Conservation (phyloP, 768 basidiomycete genomes). For the Tricholoma hemisulphureum region DNA sequence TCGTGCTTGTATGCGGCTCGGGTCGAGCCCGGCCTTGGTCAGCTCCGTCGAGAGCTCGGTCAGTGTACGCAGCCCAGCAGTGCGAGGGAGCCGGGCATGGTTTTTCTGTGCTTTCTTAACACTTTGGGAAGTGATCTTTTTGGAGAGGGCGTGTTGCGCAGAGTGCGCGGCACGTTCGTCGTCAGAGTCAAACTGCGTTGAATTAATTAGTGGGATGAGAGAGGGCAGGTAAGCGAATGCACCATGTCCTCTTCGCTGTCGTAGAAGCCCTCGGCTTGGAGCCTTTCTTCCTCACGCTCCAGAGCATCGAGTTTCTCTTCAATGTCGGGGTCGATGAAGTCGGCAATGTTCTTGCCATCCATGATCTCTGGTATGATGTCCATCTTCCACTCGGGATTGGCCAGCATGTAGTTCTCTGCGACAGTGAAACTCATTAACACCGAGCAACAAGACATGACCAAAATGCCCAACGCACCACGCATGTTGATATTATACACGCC, state of each 20-base stretch:
- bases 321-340: slow-evolving; percentile 98
- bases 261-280: slow-evolving; percentile 96
- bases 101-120: slow-evolving; percentile 90
- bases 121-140: slow-evolving; percentile 71
- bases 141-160: slow-evolving; percentile 54
- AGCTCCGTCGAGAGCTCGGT: slow-evolving; percentile 78
- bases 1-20: slow-evolving; percentile 84
- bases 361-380: slow-evolving; percentile 98
- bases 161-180: slow-evolving; percentile 79
- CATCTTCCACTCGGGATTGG: slow-evolving; percentile 91
- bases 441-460: neutral
- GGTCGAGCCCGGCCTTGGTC: slow-evolving; percentile 87
- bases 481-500: slow-evolving; percentile 91
- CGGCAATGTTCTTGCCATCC: slow-evolving; percentile 98
- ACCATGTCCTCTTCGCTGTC: slow-evolving; percentile 87
- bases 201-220: neutral
- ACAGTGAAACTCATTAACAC: slow-evolving; percentile 2
- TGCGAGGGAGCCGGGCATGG: slow-evolving; percentile 73
- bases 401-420: slow-evolving; percentile 86
- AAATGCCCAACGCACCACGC: slow-evolving; percentile 59
- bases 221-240: slow-evolving; percentile 19
- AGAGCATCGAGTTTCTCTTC: slow-evolving; percentile 95
- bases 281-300: slow-evolving; percentile 92
- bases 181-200: slow-evolving; percentile 61
- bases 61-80: slow-evolving; percentile 64